phyloP scores from a whole-genome alignment of 805 yeast species.

The Lachancea mirantina region DNA sequence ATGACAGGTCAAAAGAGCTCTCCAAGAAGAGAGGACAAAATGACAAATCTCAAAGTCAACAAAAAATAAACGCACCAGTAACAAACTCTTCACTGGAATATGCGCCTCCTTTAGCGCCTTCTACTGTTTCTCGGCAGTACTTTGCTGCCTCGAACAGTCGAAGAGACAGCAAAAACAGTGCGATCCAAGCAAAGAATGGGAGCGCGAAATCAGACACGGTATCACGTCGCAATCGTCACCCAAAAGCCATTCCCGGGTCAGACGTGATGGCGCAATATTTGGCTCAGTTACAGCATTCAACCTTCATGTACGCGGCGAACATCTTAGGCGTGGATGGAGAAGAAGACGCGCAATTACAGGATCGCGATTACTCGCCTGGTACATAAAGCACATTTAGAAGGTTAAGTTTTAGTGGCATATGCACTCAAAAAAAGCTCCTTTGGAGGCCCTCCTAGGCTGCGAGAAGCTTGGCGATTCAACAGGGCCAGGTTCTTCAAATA shows the following conservation, averaged over 20 bases:
- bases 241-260: slow-evolving; percentile 44
- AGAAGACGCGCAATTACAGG: too few relatives aligned
- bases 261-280: slow-evolving; percentile 74
- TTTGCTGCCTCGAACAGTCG: slow-evolving; percentile 8
- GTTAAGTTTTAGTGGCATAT: too few relatives aligned
- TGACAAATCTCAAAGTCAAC: slow-evolving; percentile 9
- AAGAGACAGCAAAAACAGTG: slow-evolving; percentile 1
- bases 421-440: too few relatives aligned
- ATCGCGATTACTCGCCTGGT: too few relatives aligned
- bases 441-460: too few relatives aligned
- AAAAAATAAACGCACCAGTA: slow-evolving; percentile 8
- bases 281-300: slow-evolving; percentile 64
- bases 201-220: slow-evolving; percentile 5
- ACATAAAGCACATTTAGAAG: too few relatives aligned
- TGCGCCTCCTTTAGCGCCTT: slow-evolving; percentile 23
- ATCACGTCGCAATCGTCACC: slow-evolving; percentile 8
- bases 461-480: too few relatives aligned
- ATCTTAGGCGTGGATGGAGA: slow-evolving; percentile 44
- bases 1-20: background rate
- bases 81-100: slow-evolving; percentile 16
- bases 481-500: too few relatives aligned
- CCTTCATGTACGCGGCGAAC: slow-evolving; percentile 44
- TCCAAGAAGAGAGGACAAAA: slow-evolving; percentile 1
- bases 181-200: slow-evolving; percentile 4
- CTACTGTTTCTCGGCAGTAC: slow-evolving; percentile 20